These are phyloP conservation scores for Trichodelitschia bisporula DNA, from an alignment of 495 filamentous ascomycete species.

Conservation along the genomic window DNA sequence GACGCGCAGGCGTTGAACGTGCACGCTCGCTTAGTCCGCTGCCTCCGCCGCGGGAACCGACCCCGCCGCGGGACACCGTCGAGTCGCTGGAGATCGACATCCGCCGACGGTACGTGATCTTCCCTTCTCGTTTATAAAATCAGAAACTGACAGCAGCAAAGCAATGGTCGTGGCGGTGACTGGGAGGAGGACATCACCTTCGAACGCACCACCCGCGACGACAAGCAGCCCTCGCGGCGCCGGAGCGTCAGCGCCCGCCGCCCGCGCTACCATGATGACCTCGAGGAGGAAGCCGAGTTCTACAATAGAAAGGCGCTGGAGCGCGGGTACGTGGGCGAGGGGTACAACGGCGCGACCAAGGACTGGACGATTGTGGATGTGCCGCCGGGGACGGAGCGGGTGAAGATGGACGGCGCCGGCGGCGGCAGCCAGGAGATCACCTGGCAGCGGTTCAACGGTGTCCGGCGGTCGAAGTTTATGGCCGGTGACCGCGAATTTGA, in stretches of 20 bases:
- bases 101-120: conserved; percentile 17
- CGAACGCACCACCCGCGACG: conserved; percentile 23
- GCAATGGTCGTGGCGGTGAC: conserved; percentile 10
- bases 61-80: conserved; percentile 6
- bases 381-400: conserved; percentile 50
- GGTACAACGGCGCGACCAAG: conserved; percentile 36
- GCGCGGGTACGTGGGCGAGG: conserved; percentile 38
- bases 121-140: neutral
- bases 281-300: conserved; percentile 36
- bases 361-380: conserved; percentile 62
- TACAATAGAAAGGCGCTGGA: conserved; percentile 34
- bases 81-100: conserved; percentile 25
- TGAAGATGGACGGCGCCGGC: conserved; percentile 48
- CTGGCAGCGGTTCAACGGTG: conserved; percentile 55
- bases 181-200: conserved; percentile 35
- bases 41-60: conserved; percentile 18
- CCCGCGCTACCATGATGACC: conserved; percentile 12
- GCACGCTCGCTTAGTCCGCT: conserved; percentile 14
- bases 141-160: conserved; percentile 1
- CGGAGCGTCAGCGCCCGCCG: conserved; percentile 11
- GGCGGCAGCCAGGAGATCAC: conserved; percentile 41
- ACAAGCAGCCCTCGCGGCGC: conserved; percentile 5
- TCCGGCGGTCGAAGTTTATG: conserved; percentile 41
- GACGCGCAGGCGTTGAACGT: conserved; percentile 13
- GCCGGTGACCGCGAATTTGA: conserved; percentile 16